Evolutionary conservation across 345 rosid genomes (phyloP).

Genomic region (Populus simonii): DNA sequence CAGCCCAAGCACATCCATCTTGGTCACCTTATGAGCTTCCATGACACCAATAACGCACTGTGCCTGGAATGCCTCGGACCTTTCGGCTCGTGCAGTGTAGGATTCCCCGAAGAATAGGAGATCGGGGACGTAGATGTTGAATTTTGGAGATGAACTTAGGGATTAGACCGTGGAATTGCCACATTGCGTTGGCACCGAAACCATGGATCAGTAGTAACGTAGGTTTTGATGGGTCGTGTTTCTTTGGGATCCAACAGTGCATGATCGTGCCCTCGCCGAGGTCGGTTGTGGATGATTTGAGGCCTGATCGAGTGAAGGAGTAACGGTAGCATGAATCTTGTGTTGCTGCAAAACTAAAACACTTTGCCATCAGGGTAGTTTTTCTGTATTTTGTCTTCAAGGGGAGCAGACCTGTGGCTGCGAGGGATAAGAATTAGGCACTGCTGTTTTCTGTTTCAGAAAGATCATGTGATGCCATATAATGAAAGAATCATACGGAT

Average conservation of each 20-base stretch:
- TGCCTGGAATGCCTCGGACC: constrained; percentile 72
- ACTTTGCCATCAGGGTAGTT: constrained; percentile 38
- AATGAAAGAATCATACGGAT: neutral
- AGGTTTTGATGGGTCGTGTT: constrained; percentile 41
- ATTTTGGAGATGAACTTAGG: constrained; percentile 48
- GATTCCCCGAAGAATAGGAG: constrained; percentile 90
- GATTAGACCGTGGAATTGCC: constrained; percentile 74
- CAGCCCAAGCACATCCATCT: constrained; percentile 59
- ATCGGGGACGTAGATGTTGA: constrained; percentile 86
- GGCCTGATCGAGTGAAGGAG: constrained; percentile 68
- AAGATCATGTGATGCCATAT: neutral
- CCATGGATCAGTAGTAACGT: constrained; percentile 76
- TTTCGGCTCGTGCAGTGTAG: constrained; percentile 63
- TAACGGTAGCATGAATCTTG: constrained; percentile 57
- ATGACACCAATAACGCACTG: constrained; percentile 55
- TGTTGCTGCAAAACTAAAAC: constrained; percentile 59
- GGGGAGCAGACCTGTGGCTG: neutral
- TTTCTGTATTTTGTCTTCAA: neutral
- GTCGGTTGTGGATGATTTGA: constrained; percentile 65
- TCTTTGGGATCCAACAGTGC: constrained; percentile 78
- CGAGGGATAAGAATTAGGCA: neutral
- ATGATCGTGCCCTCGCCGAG: constrained; percentile 79
- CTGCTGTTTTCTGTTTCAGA: neutral
- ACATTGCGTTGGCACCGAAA: constrained; percentile 93
- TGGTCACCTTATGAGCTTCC: constrained; percentile 38